Base-by-base conservation (phyloP, 1,284 basidiomycete genomes). In the Ceratobasidium theobromae region DNA sequence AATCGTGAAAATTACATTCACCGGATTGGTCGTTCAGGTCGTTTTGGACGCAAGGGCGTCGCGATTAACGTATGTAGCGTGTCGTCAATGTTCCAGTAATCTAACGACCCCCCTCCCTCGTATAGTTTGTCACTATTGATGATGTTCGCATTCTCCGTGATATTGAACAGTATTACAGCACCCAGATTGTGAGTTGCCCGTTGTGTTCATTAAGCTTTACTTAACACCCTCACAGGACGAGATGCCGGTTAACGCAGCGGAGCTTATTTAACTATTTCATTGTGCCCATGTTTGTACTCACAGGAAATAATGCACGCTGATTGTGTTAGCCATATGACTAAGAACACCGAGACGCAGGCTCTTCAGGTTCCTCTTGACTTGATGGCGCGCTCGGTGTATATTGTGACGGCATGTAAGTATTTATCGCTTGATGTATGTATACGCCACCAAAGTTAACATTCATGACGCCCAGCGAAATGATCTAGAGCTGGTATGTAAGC, bases 1-100 rank as follows among this genome's bases (percentile, higher is more conserved):
- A 95, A 95, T 77, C 93, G 94, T 83, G 95, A 98, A 82, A 75
- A 98, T 78, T 99, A 99, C 79, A 95, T 99, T 71, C 95, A 98
- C 79, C 88, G 95, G 73, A 98, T 98, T 73, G 95, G 95, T 77
- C 88, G 95, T 67, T 93, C 91, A 62, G 95, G 95, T 73, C 90
- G 95, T 66, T 98, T 97, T 76, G 94, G 94, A 70, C 84, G 94
- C 70, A 96, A 96, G 78, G 94, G 94, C 80, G 95, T 92, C 72
- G 94, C 86, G 62, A 93, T 91, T 78, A 97, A 89, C 77, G 91
- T 93, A 74, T 68, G 76, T 71, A 3, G 43, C 40, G 27, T n/a
- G 12, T 5, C 25, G 67, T 69, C 68, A 23, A 27, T 49, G 28
- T 33, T n/a, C 21, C 23, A 23, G 32, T 46, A 82, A 18, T 45